Conservation (phyloP, 192 early-diverging fungal species). For the Radiomyces spectabilis region DNA sequence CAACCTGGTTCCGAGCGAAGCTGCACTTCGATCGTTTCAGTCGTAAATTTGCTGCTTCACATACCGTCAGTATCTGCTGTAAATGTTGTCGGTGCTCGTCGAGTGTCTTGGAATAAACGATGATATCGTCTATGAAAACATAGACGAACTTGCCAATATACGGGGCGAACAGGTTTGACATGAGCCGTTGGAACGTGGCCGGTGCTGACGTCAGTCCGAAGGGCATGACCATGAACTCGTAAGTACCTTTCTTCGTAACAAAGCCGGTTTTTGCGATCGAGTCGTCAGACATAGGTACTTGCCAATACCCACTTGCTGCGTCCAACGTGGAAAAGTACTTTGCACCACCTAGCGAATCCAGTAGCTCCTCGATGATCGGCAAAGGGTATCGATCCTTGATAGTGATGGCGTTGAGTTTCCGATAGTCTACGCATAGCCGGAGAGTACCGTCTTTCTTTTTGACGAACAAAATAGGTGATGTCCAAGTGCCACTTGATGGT, state of each 20-base stretch:
- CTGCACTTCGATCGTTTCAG: too few species aligned
- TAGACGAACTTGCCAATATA: not conserved
- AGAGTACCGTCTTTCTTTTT: constrained; percentile 19
- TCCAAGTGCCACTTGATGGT: too few species aligned
- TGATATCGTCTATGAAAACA: not conserved
- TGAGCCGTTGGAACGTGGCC: not conserved
- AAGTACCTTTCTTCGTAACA: too few species aligned
- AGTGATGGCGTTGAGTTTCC: constrained; percentile 29
- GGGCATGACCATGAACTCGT: not conserved
- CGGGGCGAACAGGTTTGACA: not conserved
- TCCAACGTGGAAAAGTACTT: constrained; percentile 18
- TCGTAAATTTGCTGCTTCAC: too few species aligned
- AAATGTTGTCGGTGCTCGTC: too few species aligned
- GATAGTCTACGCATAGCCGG: constrained; percentile 34
- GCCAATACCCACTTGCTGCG: not conserved
- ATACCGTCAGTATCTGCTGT: too few species aligned
- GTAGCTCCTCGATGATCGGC: constrained; percentile 27
- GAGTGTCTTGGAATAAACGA: not conserved
- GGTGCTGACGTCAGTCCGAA: not conserved
- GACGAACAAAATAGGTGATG: too few species aligned
- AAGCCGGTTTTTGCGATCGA: not conserved
- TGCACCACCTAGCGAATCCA: constrained; percentile 11
- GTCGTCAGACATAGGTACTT: not conserved
- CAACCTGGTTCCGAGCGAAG: too few species aligned
- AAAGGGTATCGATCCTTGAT: constrained; percentile 29